These are phyloP conservation scores for Blepharisma stoltei DNA, from an alignment of 73 alveolate genomes.

Conservation along the genomic window DNA sequence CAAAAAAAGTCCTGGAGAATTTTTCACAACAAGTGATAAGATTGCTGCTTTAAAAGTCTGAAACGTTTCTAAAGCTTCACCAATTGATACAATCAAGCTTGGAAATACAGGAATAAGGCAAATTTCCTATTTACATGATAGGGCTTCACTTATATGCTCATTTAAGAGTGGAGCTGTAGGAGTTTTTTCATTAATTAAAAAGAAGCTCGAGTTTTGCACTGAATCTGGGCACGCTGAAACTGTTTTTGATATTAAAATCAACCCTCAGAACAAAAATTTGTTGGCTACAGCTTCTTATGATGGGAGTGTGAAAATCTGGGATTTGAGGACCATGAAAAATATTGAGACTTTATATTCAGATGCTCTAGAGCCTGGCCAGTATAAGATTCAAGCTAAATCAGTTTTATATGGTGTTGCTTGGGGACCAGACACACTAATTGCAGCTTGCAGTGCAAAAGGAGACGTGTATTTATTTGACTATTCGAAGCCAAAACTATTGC, in stretches of 20 bases:
- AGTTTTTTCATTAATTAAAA: slow-evolving; percentile 54
- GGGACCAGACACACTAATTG: slow-evolving; percentile 8
- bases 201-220: slow-evolving; percentile 57
- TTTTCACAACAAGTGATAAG: slow-evolving; percentile 62
- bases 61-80: slow-evolving; percentile 70
- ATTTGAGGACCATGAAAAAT: slow-evolving; percentile 51
- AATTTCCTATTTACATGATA: slow-evolving; percentile 45
- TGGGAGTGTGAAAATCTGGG: slow-evolving; percentile 82
- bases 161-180: slow-evolving; percentile 70
- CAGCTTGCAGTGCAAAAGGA: slow-evolving; percentile 2
- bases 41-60: slow-evolving; percentile 70
- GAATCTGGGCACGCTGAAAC: slow-evolving; percentile 86
- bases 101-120: slow-evolving; percentile 60
- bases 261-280: slow-evolving; percentile 67
- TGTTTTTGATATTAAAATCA: slow-evolving; percentile 76
- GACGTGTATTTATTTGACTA: not conserved
- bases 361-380: not conserved
- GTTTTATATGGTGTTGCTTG: slow-evolving; percentile 1
- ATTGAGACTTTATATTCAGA: slow-evolving; percentile 30
- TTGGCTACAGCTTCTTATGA: slow-evolving; percentile 83
- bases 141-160: slow-evolving; percentile 54
- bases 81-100: slow-evolving; percentile 57
- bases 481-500: not conserved
- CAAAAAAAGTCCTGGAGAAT: slow-evolving; percentile 77
- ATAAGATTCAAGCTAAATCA: not conserved